Evolutionary conservation across 2,329 filamentous ascomycete genomes (phyloP), one percentile per base, ranked within the genome.

Genomic region (Harringtonia aguacate): DNA sequence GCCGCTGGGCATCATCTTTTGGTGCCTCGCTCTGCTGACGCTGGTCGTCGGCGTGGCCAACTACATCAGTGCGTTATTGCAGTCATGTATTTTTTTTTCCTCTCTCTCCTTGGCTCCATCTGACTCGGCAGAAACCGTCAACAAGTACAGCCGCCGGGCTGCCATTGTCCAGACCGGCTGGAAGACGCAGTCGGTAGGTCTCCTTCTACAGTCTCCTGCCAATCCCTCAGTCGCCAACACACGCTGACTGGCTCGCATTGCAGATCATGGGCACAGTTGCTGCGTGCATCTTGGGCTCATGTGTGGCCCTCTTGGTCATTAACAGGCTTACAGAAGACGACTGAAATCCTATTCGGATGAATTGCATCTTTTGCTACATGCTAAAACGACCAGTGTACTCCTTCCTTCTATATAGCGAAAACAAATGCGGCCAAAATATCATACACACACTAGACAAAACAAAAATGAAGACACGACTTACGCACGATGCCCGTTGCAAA

Each of bases 111-210:
- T 27, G n/a, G n/a, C n/a, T n/a, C n/a, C n/a, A n/a, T n/a, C n/a
- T n/a, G n/a, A n/a, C n/a, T n/a, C n/a, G n/a, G n/a, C n/a, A 77
- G 73, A 79, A 55, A 81, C 79, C 0, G 66, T 97, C 21, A 84
- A 84, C 54, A 82, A 86, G 58, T 98, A 95, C 60, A 84, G 84
- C 53, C 72, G 75, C 33, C 78, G 81, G 52, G 73, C 74, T 22
- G 92, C 92, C 0, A 73, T 97, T 50, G 92, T 98, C 33, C 92
- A 98, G 66, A 84, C 80, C 27, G 92, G 92, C 1, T 92, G 86
- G 84, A 90, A 87, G 63, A 97, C 92, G 31, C 89, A 97, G 59
- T 62, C 81, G 35, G 84, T 94, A 56, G 50, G 69, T 59, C n/a
- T 9, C 4, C 13, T 17, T 8, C n/a, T n/a, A n/a, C n/a, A n/a